These are phyloP conservation scores for Ophiostoma angusticollis DNA, from an alignment of 2,329 filamentous ascomycete genomes.

Conservation along the genomic window DNA sequence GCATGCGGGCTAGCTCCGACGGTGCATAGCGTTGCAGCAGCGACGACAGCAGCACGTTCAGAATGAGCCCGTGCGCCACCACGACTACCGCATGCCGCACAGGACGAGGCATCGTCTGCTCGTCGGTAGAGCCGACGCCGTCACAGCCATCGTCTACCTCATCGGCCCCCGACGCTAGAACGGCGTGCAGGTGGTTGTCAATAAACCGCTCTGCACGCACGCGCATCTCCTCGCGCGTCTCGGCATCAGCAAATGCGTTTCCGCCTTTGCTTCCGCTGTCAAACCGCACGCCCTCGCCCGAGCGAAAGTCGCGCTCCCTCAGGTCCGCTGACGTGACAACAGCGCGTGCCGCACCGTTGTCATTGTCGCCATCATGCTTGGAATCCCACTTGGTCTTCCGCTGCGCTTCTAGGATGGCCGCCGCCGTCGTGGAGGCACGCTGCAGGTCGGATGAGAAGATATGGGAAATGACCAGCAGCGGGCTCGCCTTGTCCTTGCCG, in stretches of 20 bases:
- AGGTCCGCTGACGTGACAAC: slow-evolving; percentile 36
- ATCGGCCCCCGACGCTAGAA: slow-evolving; percentile 25
- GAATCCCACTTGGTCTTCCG: too few relatives aligned
- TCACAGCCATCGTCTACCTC: neutral
- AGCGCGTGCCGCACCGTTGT: neutral
- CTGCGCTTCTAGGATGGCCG: slow-evolving; percentile 49
- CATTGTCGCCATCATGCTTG: neutral
- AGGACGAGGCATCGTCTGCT: too few relatives aligned
- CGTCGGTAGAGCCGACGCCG: too few relatives aligned
- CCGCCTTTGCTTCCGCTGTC: slow-evolving; percentile 16
- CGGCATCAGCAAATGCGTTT: slow-evolving; percentile 34
- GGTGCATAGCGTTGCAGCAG: slow-evolving; percentile 42
- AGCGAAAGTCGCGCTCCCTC: slow-evolving; percentile 64
- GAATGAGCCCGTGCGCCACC: slow-evolving; percentile 73
- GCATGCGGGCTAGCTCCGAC: slow-evolving; percentile 13
- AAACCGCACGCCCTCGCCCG: slow-evolving; percentile 52
- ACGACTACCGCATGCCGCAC: slow-evolving; percentile 42
- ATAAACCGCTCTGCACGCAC: slow-evolving; percentile 54
- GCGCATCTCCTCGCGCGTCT: slow-evolving; percentile 56
- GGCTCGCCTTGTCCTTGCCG: too few relatives aligned
- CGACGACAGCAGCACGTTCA: slow-evolving; percentile 54
- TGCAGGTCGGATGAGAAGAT: slow-evolving; percentile 70
- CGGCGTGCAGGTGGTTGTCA: slow-evolving; percentile 45
- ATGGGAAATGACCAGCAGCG: slow-evolving; percentile 38
- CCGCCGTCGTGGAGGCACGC: slow-evolving; percentile 59